Base-by-base conservation (phyloP, 169 alveolate species). In the Plasmodium fragile region DNA sequence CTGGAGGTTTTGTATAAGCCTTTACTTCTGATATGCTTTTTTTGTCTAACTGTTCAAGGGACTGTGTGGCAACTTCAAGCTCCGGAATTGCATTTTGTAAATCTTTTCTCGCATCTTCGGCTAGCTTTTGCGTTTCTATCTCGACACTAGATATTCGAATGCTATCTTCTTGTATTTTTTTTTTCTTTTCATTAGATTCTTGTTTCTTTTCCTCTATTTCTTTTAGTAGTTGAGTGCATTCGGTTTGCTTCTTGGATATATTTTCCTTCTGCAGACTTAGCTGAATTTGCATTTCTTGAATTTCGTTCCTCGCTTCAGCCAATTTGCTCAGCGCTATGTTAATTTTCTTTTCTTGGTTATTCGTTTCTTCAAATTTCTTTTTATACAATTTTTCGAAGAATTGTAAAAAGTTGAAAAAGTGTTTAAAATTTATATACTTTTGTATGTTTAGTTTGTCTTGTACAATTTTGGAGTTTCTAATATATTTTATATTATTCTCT, bases 51-150 rank as follows among this genome's bases (percentile, higher is more conserved):
- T 97, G 98, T 81, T 98, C 99, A 43, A 99, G 97, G n/a, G 99
- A 99, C 52, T 98, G 99, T 82, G 98, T 97, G 4, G 99, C 99
- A 41, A 98, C 99, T 45, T 98, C 97, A 80, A 99, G 95, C 8
- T 99, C 99, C 10, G 99, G 99, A 96, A 98, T 97, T 3, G 99
- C 99, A 90, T 97, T 98, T 69, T 98, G 98, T 75, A 99, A 97
- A 89, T 99, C 99, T 11, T 97, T 96, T 59, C 98, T 98, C 49
- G 99, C 99, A 92, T 98, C 99, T 49, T 97, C 99, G 25, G 99
- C 98, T 69, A 99, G 95, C 52, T 97, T 96, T 94, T 97, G 97
- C n/a, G 99, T 97, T 83, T 98, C 99, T 90, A 89, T 97, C 93
- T 98, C 98, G 65, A 98, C 99, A 90, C 98, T 98, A 49, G 96